These are phyloP conservation scores for Hemisphaericaspora xylofermentans DNA, from an alignment of 1,139 yeast species.

Conservation along the genomic window DNA sequence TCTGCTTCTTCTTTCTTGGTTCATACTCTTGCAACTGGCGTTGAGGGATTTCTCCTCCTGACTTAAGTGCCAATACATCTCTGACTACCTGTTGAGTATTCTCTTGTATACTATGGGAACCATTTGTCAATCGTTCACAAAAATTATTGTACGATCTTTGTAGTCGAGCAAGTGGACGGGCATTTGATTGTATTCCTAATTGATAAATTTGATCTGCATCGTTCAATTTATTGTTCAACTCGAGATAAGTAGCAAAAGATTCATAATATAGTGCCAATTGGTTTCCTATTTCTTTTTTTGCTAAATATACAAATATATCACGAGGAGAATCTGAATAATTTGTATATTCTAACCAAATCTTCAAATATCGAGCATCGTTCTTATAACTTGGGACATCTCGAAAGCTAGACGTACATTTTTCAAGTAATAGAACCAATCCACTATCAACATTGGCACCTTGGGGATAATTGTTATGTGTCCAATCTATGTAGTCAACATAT, in stretches of 20 bases:
- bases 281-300: conserved; percentile 71
- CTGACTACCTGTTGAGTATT: conserved; percentile 8
- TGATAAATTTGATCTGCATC: conserved; percentile 68
- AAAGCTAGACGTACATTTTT: conserved; percentile 70
- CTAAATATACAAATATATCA: conserved; percentile 72
- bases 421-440: conserved; percentile 65
- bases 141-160: conserved; percentile 50
- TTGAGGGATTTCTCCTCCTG: conserved; percentile 18
- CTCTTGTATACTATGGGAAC: background rate
- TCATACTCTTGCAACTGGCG: background rate
- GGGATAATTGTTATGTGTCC: conserved; percentile 70
- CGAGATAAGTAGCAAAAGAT: conserved; percentile 71
- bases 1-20: conserved; percentile 22
- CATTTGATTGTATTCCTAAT: conserved; percentile 58
- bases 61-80: conserved; percentile 26
- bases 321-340: conserved; percentile 67
- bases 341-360: conserved; percentile 78
- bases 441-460: conserved; percentile 68
- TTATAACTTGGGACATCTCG: conserved; percentile 65
- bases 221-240: conserved; percentile 44
- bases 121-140: conserved; percentile 14
- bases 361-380: conserved; percentile 78
- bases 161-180: conserved; percentile 65
- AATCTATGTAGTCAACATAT: conserved; percentile 66
- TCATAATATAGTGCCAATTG: conserved; percentile 74